These are phyloP conservation scores for Hypsizygus marmoreus DNA, from an alignment of 768 basidiomycete genomes.

Conservation along the genomic window DNA sequence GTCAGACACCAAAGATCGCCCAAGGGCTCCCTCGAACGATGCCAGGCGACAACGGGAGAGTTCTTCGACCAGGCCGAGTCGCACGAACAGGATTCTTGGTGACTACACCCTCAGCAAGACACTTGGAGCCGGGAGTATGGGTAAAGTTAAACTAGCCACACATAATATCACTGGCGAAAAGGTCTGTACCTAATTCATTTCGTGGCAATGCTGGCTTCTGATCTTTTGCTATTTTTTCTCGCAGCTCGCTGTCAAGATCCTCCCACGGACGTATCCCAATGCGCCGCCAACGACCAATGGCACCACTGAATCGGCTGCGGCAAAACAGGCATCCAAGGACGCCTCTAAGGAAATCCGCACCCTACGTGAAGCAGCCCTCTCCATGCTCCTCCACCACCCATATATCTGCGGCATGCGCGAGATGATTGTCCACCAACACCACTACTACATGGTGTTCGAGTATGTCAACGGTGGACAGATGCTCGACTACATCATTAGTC, in stretches of 20 bases:
- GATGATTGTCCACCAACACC: conserved; percentile 96
- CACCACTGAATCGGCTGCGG: conserved; percentile 45
- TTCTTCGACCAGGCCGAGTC: conserved; percentile 29
- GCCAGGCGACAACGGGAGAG: conserved; percentile 32
- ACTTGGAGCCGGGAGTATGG: conserved; percentile 97
- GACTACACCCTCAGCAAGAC: conserved; percentile 98
- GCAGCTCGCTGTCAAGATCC: conserved; percentile 98
- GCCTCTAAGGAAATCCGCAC: conserved; percentile 96
- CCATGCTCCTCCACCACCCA: conserved; percentile 95
- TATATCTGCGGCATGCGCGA: conserved; percentile 99
- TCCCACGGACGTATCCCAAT: conserved; percentile 79
- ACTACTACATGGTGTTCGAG: conserved; percentile 99
- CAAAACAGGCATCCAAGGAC: conserved; percentile 85
- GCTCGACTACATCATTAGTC: conserved; percentile 99
- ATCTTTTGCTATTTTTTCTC: conserved; percentile 1
- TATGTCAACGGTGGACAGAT: conserved; percentile 99
- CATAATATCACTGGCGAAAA: conserved; percentile 90
- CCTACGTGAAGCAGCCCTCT: conserved; percentile 92
- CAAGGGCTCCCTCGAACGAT: conserved; percentile 22
- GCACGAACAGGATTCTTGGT: conserved; percentile 70
- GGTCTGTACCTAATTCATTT: conserved; percentile 49
- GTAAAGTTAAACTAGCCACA: conserved; percentile 95
- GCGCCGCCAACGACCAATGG: conserved; percentile 50
- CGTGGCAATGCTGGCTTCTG: not conserved
- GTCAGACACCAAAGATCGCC: conserved; percentile 35